Evolutionary conservation across 163 green algal genomes (phyloP).

Genomic region (Prototheca wickerhamii): DNA sequence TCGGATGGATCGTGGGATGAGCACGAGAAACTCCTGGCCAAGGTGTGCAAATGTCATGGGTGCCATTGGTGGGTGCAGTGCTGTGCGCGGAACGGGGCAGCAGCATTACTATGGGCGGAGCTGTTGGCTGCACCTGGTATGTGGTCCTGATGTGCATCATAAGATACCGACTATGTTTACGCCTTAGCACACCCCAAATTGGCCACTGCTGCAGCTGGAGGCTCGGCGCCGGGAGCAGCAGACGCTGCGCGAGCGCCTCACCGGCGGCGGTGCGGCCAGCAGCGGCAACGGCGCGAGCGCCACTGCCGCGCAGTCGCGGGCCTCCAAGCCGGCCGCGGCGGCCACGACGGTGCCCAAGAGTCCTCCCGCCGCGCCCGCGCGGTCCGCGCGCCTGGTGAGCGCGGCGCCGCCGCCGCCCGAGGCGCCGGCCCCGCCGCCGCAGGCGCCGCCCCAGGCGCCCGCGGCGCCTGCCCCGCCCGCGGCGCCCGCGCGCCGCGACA

Average conservation of each 20-base stretch:
- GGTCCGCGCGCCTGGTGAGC: slow-evolving; percentile 4
- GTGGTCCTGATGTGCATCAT: no score
- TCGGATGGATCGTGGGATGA: neutral
- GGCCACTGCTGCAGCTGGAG: slow-evolving; percentile 3
- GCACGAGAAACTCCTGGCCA: neutral
- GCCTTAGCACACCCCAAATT: no score
- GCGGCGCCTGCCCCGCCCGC: slow-evolving; percentile 21
- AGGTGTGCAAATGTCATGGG: no score
- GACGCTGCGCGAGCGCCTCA: no score
- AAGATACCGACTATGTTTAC: neutral
- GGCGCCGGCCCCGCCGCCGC: neutral
- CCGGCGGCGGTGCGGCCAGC: no score
- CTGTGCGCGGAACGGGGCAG: neutral
- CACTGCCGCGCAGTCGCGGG: no score
- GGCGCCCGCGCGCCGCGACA: slow-evolving; percentile 22
- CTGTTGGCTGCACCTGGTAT: no score
- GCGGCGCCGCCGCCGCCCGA: neutral
- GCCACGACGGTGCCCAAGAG: neutral
- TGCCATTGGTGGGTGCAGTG: neutral
- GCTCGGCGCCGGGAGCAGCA: slow-evolving; percentile 3
- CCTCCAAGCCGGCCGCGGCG: neutral
- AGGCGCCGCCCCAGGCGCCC: neutral
- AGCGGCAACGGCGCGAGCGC: no score
- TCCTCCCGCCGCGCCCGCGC: neutral
- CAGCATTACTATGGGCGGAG: no score